These are phyloP conservation scores for Polyporus tsugae DNA, from an alignment of 1,284 basidiomycete species.

Conservation along the genomic window DNA sequence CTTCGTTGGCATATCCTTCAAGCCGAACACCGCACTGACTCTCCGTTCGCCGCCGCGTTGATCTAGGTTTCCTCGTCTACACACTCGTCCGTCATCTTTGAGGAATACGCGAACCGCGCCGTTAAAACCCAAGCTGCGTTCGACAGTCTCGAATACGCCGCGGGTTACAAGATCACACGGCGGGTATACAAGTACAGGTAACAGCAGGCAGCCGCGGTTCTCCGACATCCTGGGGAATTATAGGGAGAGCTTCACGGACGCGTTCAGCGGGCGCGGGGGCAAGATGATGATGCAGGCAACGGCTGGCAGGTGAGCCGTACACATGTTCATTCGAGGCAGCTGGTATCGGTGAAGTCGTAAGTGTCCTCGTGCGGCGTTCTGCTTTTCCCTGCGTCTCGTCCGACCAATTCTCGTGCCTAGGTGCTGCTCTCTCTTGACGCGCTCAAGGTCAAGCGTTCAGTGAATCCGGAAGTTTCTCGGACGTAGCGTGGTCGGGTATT, in stretches of 20 bases:
- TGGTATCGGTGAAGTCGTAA: constrained; percentile 93
- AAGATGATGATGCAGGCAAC: constrained; percentile 96
- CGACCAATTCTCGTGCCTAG: constrained; percentile 44
- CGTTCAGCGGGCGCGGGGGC: constrained; percentile 95
- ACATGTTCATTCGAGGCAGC: neutral
- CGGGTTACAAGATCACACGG: constrained; percentile 95
- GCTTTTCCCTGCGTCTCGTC: neutral
- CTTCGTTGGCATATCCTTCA: neutral
- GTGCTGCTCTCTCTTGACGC: constrained; percentile 94
- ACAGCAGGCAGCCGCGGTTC: constrained; percentile 97
- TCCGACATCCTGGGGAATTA: constrained; percentile 90
- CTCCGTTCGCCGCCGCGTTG: neutral
- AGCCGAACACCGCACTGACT: neutral
- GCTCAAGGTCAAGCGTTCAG: constrained; percentile 98
- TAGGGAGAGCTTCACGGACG: constrained; percentile 79
- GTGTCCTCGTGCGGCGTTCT: constrained; percentile 39
- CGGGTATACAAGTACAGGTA: constrained; percentile 99
- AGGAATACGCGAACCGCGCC: constrained; percentile 82
- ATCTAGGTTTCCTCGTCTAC: constrained; percentile 67
- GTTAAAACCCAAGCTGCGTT: constrained; percentile 77
- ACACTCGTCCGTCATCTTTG: constrained; percentile 87
- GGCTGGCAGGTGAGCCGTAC: constrained; percentile 80
- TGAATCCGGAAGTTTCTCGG: constrained; percentile 97
- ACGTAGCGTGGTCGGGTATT: constrained; percentile 92
- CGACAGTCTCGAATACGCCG: constrained; percentile 98